Percentiles rank a stretch among this genome's conserved stretches.
phyloP scores from a whole-genome alignment of 768 basidiomycete species.

The Crassisporium funariophilum region DNA sequence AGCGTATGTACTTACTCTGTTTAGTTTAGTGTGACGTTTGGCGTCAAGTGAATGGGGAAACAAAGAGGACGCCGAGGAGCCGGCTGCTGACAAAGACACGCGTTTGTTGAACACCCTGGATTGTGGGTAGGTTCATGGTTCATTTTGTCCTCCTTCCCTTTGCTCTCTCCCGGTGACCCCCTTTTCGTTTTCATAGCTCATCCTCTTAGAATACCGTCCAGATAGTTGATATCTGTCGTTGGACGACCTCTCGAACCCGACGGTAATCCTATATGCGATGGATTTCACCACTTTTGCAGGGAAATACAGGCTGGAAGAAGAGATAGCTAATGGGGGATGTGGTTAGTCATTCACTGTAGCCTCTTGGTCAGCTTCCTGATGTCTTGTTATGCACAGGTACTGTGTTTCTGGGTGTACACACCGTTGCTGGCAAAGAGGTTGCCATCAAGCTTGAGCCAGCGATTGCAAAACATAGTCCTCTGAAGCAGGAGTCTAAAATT shows the following conservation, averaged over 20 bases:
- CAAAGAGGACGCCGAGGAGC: constrained; percentile 15
- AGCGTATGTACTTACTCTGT: no score
- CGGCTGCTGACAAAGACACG: constrained; percentile 18
- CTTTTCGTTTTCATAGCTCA: not conserved
- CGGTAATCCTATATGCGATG: constrained; percentile 15
- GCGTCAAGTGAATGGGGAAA: no score
- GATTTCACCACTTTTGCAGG: constrained; percentile 60
- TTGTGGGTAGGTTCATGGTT: constrained; percentile 11
- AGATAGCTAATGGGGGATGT: constrained; percentile 81
- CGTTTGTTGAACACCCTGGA: constrained; percentile 11
- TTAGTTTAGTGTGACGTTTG: no score
- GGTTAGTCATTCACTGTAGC: constrained; percentile 42
- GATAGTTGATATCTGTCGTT: not conserved
- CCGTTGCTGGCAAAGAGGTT: constrained; percentile 80
- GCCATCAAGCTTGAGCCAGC: constrained; percentile 84
- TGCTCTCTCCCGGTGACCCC: not conserved
- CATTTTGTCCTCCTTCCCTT: constrained; percentile 5
- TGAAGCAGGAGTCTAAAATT: constrained; percentile 88
- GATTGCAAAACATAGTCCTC: constrained; percentile 58
- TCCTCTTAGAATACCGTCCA: constrained; percentile 2
- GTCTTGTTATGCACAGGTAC: constrained; percentile 49
- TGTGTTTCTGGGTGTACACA: constrained; percentile 79
- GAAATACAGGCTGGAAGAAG: constrained; percentile 77
- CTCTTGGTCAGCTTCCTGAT: not conserved
- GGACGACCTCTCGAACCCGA: not conserved